These are phyloP conservation scores for Fusarium devonianum DNA, from an alignment of 2,329 filamentous ascomycete genomes.

Conservation along the genomic window DNA sequence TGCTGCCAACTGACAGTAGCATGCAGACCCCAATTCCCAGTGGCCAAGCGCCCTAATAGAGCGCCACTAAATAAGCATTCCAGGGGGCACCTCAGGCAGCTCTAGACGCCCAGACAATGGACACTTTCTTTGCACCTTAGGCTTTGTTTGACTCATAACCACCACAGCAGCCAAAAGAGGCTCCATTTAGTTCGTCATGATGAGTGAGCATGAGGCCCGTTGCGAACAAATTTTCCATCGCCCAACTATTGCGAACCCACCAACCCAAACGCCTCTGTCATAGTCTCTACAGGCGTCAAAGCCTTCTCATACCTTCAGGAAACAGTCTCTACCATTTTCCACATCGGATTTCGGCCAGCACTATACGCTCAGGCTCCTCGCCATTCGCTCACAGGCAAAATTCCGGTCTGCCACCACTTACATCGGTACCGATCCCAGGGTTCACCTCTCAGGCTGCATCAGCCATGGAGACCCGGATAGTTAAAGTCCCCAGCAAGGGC, in stretches of 20 bases:
- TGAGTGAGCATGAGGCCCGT: slow-evolving; percentile 39
- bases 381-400: slow-evolving; percentile 9
- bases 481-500: slow-evolving; percentile 45
- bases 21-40: neutral
- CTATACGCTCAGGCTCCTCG: neutral
- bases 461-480: slow-evolving; percentile 52
- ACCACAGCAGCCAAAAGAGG: slow-evolving; percentile 28
- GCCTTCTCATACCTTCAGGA: neutral
- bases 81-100: slow-evolving; percentile 19
- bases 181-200: slow-evolving; percentile 38
- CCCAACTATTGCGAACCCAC: slow-evolving; percentile 32
- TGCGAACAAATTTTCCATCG: slow-evolving; percentile 40
- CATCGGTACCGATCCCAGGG: slow-evolving; percentile 28
- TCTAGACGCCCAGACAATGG: slow-evolving; percentile 10
- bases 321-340: slow-evolving; percentile 3
- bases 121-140: slow-evolving; percentile 7
- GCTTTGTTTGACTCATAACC: slow-evolving; percentile 35
- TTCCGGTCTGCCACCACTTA: slow-evolving; percentile 37
- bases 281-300: slow-evolving; percentile 7
- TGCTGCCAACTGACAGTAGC: no score
- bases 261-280: slow-evolving; percentile 19
- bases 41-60: slow-evolving; percentile 3
- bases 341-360: slow-evolving; percentile 5
- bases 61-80: slow-evolving; percentile 22
- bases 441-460: slow-evolving; percentile 19